Percentiles rank a stretch among this genome's conserved stretches.
phyloP scores from a whole-genome alignment of 2,329 filamentous ascomycete species.

The Fusarium temperatum region DNA sequence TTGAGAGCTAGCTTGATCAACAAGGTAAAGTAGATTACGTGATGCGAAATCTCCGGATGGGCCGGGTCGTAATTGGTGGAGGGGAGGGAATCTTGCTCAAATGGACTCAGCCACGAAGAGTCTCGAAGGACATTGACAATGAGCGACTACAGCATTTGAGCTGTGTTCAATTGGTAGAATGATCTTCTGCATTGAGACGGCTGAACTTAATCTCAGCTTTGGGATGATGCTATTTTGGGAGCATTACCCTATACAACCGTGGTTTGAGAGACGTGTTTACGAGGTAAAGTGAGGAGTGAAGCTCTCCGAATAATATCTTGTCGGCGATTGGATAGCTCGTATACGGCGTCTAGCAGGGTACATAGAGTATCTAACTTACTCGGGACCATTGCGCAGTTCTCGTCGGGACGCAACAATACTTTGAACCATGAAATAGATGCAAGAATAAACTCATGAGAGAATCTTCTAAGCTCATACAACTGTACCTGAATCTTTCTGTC shows the following conservation, averaged over 20 bases:
- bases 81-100: conserved; percentile 37
- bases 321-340: not conserved
- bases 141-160: not conserved
- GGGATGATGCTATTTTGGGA: not conserved
- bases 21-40: conserved; percentile 36
- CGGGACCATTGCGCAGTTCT: not conserved
- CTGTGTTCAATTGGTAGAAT: not conserved
- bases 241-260: not conserved
- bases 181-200: not conserved
- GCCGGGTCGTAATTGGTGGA: conserved; percentile 26
- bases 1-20: conserved; percentile 14
- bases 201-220: not conserved
- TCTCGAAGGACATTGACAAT: not conserved
- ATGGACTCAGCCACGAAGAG: conserved; percentile 22
- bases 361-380: not conserved
- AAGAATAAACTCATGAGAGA: not conserved
- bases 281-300: not conserved
- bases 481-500: not conserved
- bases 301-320: not conserved
- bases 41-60: conserved; percentile 20
- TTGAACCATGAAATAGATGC: not conserved
- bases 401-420: not conserved
- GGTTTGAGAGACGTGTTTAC: not conserved
- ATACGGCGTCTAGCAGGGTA: not conserved
- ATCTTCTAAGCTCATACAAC: not conserved